Evolutionary conservation across 2,329 filamentous ascomycete species (phyloP).

Genomic region (Fusarium sterilihyphosum): DNA sequence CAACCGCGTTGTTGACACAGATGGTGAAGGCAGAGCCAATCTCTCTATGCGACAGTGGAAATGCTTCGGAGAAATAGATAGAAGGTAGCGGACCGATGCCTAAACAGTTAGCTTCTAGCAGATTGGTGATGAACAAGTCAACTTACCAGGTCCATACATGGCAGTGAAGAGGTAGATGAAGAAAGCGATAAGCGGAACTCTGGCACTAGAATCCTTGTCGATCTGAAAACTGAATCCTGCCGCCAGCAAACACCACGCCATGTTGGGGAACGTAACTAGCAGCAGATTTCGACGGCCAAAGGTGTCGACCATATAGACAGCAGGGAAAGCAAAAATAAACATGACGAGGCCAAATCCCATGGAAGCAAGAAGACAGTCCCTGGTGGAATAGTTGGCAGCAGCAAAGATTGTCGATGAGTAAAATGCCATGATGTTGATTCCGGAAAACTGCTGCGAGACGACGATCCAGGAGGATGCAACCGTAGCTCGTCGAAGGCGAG

Average conservation of each 20-base stretch:
- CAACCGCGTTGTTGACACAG: slow-evolving; percentile 45
- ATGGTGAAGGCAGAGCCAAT: slow-evolving; percentile 47
- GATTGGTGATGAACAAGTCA: rapidly evolving
- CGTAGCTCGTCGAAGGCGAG: slow-evolving; percentile 57
- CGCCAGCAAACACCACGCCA: slow-evolving; percentile 45
- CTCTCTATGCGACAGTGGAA: slow-evolving; percentile 63
- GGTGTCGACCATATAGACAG: slow-evolving; percentile 64
- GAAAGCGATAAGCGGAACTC: slow-evolving; percentile 57
- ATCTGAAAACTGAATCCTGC: slow-evolving; percentile 59
- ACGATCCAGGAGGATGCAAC: slow-evolving; percentile 45
- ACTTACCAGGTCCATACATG: slow-evolving; percentile 52
- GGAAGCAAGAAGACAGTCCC: slow-evolving; percentile 57
- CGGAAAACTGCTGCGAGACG: slow-evolving; percentile 44
- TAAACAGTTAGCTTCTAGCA: slow-evolving; percentile 1
- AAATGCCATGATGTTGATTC: slow-evolving; percentile 54
- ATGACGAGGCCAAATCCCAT: slow-evolving; percentile 64
- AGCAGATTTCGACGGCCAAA: slow-evolving; percentile 60
- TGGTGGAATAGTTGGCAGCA: slow-evolving; percentile 54
- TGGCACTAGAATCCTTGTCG: slow-evolving; percentile 49
- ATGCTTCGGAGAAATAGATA: slow-evolving; percentile 64
- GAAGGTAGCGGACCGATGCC: slow-evolving; percentile 46
- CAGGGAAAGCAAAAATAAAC: slow-evolving; percentile 63
- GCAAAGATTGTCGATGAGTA: slow-evolving; percentile 61
- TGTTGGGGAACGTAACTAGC: slow-evolving; percentile 45
- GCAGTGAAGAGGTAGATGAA: slow-evolving; percentile 63